Evolutionary conservation across 2,329 filamentous ascomycete genomes (phyloP).

Genomic region (Eurotiales sp.): DNA sequence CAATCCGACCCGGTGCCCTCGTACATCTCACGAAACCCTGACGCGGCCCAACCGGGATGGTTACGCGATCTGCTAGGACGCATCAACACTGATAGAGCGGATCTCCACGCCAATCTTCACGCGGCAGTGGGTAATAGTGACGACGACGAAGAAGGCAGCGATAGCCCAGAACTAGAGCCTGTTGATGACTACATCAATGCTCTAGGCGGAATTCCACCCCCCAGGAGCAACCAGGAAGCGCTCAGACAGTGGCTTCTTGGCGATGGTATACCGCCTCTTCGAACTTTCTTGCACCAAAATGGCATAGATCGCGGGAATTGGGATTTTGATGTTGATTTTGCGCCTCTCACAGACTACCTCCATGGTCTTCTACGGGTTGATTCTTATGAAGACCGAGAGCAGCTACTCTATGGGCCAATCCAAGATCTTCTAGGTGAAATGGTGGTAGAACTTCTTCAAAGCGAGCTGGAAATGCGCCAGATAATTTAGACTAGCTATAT

Average conservation of each 20-base stretch:
- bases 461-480: conserved; percentile 25
- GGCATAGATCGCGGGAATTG: conserved; percentile 43
- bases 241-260: conserved; percentile 32
- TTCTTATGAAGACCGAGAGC: conserved; percentile 23
- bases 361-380: conserved; percentile 27
- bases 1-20: conserved; percentile 32
- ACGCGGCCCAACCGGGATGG: conserved; percentile 32
- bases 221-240: conserved; percentile 24
- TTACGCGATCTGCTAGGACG: conserved; percentile 34
- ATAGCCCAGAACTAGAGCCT: conserved; percentile 16
- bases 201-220: conserved; percentile 15
- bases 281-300: conserved; percentile 34
- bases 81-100: conserved; percentile 28
- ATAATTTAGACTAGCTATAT: too few species aligned
- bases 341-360: conserved; percentile 34
- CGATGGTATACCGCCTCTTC: conserved; percentile 31
- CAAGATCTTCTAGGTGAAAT: conserved; percentile 32
- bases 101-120: conserved; percentile 20
- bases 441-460: conserved; percentile 32
- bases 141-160: conserved; percentile 19
- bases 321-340: conserved; percentile 33
- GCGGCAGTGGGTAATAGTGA: conserved; percentile 23
- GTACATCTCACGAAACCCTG: conserved; percentile 29
- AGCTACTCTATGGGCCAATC: conserved; percentile 29
- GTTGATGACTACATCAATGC: background rate